Percentiles rank a stretch among this genome's conserved stretches.
Evolutionary conservation across 345 rosid genomes (phyloP).

Genomic region (Bruguiera sexangula): DNA sequence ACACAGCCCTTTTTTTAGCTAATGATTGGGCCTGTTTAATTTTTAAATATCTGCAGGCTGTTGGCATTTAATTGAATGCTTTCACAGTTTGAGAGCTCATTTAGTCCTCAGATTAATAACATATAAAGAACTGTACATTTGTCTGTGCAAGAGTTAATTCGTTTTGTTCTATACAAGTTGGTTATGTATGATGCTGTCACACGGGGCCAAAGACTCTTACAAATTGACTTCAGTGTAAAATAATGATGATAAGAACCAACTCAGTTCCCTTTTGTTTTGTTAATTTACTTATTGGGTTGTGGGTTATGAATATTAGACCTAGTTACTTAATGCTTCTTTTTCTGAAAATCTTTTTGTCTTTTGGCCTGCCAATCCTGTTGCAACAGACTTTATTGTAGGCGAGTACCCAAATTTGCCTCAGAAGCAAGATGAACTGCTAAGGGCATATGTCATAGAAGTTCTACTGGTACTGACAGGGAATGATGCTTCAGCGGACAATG

Average conservation of each 20-base stretch:
- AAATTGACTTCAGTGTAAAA: background rate
- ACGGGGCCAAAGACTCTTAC: background rate
- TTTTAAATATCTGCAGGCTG: constrained; percentile 48
- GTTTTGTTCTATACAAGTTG: background rate
- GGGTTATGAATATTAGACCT: background rate
- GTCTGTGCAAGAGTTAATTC: constrained; percentile 70
- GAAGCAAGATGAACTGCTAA: constrained; percentile 33
- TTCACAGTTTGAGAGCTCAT: constrained; percentile 92
- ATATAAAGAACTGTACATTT: constrained; percentile 81
- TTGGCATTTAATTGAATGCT: constrained; percentile 94
- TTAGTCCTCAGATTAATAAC: constrained; percentile 58
- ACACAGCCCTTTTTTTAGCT: too few relatives aligned
- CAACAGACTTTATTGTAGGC: constrained; percentile 67
- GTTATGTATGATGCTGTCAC: background rate
- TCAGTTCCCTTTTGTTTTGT: background rate
- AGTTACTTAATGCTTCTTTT: background rate
- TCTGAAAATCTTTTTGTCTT: too few relatives aligned
- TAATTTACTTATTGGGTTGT: background rate
- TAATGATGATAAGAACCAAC: background rate
- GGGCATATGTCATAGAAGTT: constrained; percentile 27
- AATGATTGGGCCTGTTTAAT: constrained; percentile 7
- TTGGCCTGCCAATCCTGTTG: constrained; percentile 4
- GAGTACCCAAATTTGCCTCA: constrained; percentile 43
- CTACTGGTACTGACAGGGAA: background rate
- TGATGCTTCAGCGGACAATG: constrained; percentile 11